Percentiles rank a stretch among this genome's conserved stretches.
These are phyloP conservation scores for Oligophagozyma castellii DNA, from an alignment of 1,139 yeast species.

Conservation along the genomic window DNA sequence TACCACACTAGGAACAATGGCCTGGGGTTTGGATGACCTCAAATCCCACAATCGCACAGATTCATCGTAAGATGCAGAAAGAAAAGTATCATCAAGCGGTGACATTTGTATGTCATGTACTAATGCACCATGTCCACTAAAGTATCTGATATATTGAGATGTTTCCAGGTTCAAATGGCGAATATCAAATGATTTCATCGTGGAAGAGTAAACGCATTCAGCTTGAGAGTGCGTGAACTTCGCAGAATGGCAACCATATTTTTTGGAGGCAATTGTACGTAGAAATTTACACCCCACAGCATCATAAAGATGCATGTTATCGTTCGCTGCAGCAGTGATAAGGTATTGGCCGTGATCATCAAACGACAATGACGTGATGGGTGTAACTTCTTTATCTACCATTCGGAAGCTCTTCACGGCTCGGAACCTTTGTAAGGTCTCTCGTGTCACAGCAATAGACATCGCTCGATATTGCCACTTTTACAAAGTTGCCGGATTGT, in stretches of 20 bases:
- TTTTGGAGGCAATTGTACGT: constrained; percentile 65
- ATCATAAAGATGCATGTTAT: constrained; percentile 75
- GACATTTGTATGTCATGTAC: constrained; percentile 64
- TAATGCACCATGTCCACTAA: constrained; percentile 69
- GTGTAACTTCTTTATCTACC: constrained; percentile 38
- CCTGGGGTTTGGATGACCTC: constrained; percentile 46
- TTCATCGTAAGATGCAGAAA: constrained; percentile 62
- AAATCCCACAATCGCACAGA: constrained; percentile 84
- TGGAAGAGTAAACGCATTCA: constrained; percentile 73
- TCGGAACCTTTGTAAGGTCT: constrained; percentile 33
- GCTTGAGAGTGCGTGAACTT: constrained; percentile 66
- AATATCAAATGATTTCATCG: constrained; percentile 59
- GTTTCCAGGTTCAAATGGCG: constrained; percentile 67
- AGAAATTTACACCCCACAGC: constrained; percentile 47
- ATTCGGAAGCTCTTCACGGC: constrained; percentile 43
- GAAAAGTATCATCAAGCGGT: constrained; percentile 54
- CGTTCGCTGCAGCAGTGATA: constrained; percentile 69
- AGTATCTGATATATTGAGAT: constrained; percentile 71
- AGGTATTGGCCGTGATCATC: constrained; percentile 76
- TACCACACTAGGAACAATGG: constrained; percentile 44
- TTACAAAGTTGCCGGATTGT: no score
- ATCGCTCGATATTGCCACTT: no score
- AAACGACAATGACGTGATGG: constrained; percentile 69
- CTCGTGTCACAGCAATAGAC: no score
- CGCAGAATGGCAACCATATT: constrained; percentile 85